phyloP scores from a whole-genome alignment of 2,329 filamentous ascomycete species.

The Trichoderma afroharzianum region DNA sequence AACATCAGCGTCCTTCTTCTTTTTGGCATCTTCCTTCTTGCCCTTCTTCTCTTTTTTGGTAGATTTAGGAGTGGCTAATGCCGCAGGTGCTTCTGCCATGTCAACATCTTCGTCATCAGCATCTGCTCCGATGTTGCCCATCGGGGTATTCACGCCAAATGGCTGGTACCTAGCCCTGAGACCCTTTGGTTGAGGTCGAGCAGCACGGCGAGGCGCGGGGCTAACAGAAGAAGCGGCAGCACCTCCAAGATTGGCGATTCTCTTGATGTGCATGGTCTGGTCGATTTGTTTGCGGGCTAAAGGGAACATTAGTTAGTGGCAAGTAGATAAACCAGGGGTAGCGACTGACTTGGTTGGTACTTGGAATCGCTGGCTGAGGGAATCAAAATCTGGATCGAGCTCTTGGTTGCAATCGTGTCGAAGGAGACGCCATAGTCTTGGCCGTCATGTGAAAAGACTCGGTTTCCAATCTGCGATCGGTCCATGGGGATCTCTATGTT shows the following conservation, averaged over 20 bases:
- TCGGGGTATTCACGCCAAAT: slow-evolving; percentile 49
- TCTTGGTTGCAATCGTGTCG: slow-evolving; percentile 47
- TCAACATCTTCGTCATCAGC: slow-evolving; percentile 44
- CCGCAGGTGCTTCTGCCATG: slow-evolving; percentile 40
- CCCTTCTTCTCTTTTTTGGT: slow-evolving; percentile 33
- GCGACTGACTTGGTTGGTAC: slow-evolving; percentile 51
- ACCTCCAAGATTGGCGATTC: slow-evolving; percentile 55
- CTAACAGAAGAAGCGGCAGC: slow-evolving; percentile 32
- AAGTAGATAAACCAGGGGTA: not conserved
- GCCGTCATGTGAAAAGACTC: slow-evolving; percentile 60
- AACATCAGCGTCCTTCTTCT: not conserved
- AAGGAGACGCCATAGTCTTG: slow-evolving; percentile 59
- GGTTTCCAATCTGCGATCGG: slow-evolving; percentile 47
- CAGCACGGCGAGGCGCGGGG: slow-evolving; percentile 46
- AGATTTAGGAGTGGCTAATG: slow-evolving; percentile 14
- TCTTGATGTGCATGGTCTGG: slow-evolving; percentile 62
- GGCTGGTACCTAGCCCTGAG: slow-evolving; percentile 66
- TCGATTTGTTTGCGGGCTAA: slow-evolving; percentile 44
- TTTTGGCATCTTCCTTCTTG: slow-evolving; percentile 24
- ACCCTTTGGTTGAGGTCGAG: slow-evolving; percentile 63
- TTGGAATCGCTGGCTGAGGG: slow-evolving; percentile 53
- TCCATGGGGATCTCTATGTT: slow-evolving; percentile 60
- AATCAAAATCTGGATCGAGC: slow-evolving; percentile 57
- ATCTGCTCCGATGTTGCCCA: slow-evolving; percentile 40
- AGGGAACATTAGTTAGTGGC: slow-evolving; percentile 16